Conservation (phyloP, 1,139 yeast genomes). For the Kluyveromyces sp. region DNA sequence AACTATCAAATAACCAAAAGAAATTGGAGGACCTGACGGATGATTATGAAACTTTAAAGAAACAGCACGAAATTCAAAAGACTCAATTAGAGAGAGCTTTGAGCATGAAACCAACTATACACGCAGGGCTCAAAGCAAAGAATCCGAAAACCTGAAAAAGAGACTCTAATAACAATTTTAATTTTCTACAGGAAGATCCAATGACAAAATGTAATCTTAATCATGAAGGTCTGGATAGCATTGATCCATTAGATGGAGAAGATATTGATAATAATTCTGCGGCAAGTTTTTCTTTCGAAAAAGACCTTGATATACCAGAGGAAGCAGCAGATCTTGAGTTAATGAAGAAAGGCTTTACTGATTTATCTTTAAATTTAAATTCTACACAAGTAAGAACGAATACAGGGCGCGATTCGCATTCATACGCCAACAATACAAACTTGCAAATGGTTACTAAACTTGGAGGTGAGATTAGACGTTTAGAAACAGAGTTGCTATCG, state of each 20-base stretch:
- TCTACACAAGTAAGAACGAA: slow-evolving; percentile 5
- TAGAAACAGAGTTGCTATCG: slow-evolving; percentile 69
- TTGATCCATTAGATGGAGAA: slow-evolving; percentile 12
- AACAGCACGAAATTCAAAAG: slow-evolving; percentile 23
- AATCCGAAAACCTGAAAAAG: neutral
- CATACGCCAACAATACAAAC: slow-evolving; percentile 14
- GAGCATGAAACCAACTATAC: slow-evolving; percentile 10
- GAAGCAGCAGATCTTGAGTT: slow-evolving; percentile 22
- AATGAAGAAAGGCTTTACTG: slow-evolving; percentile 6
- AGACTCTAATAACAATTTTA: neutral
- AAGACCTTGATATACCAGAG: slow-evolving; percentile 15
- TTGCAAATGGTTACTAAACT: slow-evolving; percentile 27
- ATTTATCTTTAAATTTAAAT: slow-evolving; percentile 5
- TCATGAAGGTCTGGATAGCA: slow-evolving; percentile 6
- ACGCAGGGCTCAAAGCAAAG: slow-evolving; percentile 1
- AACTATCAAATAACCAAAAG: neutral
- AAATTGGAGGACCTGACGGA: slow-evolving; percentile 13
- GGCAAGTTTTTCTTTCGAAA: slow-evolving; percentile 1
- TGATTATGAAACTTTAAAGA: slow-evolving; percentile 22
- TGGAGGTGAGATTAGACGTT: slow-evolving; percentile 57
- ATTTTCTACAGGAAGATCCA: neutral
- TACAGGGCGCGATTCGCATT: neutral
- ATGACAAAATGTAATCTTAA: slow-evolving; percentile 1
- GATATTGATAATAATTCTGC: neutral
- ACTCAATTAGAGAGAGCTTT: slow-evolving; percentile 13